A percentile compares a stretch with the other conserved stretches of the same genome.
phyloP scores from a whole-genome alignment of 139 green algal genomes.

The Tetraselmis striata region DNA sequence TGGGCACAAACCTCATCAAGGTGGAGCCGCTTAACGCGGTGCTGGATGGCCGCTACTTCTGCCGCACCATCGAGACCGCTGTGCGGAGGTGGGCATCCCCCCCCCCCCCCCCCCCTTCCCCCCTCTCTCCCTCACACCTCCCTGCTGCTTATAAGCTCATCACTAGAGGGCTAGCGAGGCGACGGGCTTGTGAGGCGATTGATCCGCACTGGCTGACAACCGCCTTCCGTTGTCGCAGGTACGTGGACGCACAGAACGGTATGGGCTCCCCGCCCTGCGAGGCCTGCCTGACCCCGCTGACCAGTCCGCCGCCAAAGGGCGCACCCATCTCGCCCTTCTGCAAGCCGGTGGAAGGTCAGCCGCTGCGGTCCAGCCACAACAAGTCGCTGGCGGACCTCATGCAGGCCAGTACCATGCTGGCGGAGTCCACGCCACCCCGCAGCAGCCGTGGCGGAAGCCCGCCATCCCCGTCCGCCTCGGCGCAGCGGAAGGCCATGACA shows the following conservation, averaged over 20 bases:
- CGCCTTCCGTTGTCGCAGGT: no score
- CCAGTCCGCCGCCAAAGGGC: not conserved
- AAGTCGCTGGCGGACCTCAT: not conserved
- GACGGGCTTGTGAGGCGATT: no score
- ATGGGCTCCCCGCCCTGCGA: not conserved
- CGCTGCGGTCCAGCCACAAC: not conserved
- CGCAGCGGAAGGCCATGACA: no score
- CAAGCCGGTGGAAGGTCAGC: not conserved
- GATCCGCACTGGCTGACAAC: no score
- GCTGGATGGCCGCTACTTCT: constrained; percentile 31
- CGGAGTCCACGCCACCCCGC: not conserved
- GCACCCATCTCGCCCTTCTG: not conserved
- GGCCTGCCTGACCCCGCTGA: not conserved
- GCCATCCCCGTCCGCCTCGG: no score
- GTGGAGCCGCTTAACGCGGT: constrained; percentile 35
- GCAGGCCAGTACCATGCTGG: not conserved
- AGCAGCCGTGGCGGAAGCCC: not conserved
- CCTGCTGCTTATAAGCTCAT: no score
- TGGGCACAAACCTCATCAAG: constrained; percentile 21
- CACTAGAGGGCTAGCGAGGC: no score
- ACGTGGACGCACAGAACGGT: not conserved
- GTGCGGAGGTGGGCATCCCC: not conserved
- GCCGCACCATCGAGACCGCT: not conserved
- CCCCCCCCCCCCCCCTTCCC: no score
- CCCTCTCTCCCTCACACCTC: no score